A percentile compares a stretch with the other conserved stretches of the same genome.
phyloP scores from a whole-genome alignment of 257 asterid genomes.

The Penstemon eatonii region DNA sequence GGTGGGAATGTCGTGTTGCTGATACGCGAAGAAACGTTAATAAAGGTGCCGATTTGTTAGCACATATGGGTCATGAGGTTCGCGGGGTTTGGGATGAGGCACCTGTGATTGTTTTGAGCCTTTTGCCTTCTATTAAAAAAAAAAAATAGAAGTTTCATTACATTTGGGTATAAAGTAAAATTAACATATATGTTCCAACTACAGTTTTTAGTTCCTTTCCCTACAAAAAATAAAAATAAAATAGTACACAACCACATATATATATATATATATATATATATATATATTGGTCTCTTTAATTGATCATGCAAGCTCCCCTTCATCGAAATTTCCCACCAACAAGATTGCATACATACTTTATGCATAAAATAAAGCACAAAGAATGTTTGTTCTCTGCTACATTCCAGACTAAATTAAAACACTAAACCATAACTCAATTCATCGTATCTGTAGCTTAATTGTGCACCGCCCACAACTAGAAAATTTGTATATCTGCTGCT shows the following conservation, averaged over 20 bases:
- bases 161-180: no score
- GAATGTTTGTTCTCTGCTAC: slow-evolving; percentile 25
- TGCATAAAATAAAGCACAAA: neutral
- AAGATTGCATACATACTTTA: neutral
- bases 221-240: neutral
- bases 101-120: no score
- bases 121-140: no score
- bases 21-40: no score
- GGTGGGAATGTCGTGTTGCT: no score
- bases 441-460: neutral
- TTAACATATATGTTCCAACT: no score
- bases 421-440: slow-evolving; percentile 8
- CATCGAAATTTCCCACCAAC: slow-evolving; percentile 34
- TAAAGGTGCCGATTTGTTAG: no score
- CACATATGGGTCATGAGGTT: no score
- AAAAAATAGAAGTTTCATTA: no score
- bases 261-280: neutral
- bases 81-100: no score
- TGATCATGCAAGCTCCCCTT: slow-evolving; percentile 21
- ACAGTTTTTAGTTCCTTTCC: no score
- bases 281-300: neutral
- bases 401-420: slow-evolving; percentile 18
- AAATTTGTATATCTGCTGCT: neutral
- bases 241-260: no score
- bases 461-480: neutral